Base-by-base conservation (phyloP, 108 stramenopile genomes). In the Stephanodiscus triporus region DNA sequence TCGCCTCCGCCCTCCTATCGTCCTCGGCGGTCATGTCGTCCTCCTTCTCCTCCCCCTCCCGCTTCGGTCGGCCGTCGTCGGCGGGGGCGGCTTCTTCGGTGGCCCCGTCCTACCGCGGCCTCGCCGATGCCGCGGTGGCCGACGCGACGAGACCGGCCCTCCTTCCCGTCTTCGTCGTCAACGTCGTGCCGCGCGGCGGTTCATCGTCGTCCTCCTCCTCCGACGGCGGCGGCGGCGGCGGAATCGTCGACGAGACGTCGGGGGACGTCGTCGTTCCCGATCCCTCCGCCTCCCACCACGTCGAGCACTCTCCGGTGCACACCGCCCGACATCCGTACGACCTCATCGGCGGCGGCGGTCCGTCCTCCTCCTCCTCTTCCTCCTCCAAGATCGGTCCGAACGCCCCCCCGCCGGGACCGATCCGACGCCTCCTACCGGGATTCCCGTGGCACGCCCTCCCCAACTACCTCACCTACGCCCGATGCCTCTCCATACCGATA, bases 391-490 rank as follows among this genome's bases (percentile, higher is more conserved):
- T 54, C 1, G 53, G 53, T 2, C 53, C 53, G 24, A 26, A 54
- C 27, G 53, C 53, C 23, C 53, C 53, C 8, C 53, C 53, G 8
- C 88, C 90, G 24, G 91, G 91, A 51, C 63, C 68, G 11, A 53
- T 90, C 45, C 85, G 93, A 43, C 68, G 73, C n/a, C 75, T 56
- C n/a, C 73, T 91, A 32, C 89, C 90, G 20, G 55, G 50, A 29
- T 84, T 90, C 37, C 89, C 88, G 26, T 90, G 89, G 89, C 78
- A 90, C 64, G 37, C 49, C n/a, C 68, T 94, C 22, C 93, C 93
- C 37, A 86, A 91, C 55, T 74, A 72, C 60, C 68, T 94, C 16
- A 94, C 93, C 34, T 94, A 89, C 66, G 66, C 77, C 17, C 78
- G 93, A 19, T 91, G 89, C 66, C 53, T 89, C 17, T 88, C 93